These are phyloP conservation scores for Halophytophthora batemanensis DNA, from an alignment of 352 stramenopile genomes.

Conservation along the genomic window DNA sequence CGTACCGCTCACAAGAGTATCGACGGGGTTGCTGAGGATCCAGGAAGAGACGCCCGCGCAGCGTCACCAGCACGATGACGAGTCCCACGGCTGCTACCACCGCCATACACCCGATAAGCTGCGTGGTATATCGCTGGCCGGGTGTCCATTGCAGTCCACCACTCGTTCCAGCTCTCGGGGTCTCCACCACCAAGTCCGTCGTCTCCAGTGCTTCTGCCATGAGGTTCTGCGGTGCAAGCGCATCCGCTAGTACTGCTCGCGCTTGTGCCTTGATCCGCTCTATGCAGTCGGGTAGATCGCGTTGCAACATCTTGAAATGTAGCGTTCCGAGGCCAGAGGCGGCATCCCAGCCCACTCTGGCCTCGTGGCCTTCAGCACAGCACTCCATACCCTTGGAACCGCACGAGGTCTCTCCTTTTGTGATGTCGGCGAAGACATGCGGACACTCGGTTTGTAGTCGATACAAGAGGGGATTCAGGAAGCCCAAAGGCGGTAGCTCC, in stretches of 20 bases:
- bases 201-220: slow-evolving; percentile 5
- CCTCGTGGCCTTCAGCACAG: slow-evolving; percentile 43
- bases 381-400: slow-evolving; percentile 43
- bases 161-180: not conserved
- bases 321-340: slow-evolving; percentile 63
- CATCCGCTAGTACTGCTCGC: not conserved
- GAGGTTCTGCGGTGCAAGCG: not conserved
- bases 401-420: slow-evolving; percentile 56
- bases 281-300: slow-evolving; percentile 44
- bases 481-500: slow-evolving; percentile 44
- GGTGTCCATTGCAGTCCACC: slow-evolving; percentile 15
- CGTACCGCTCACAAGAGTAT: slow-evolving; percentile 23
- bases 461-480: slow-evolving; percentile 75
- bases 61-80: slow-evolving; percentile 27
- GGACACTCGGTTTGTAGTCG: slow-evolving; percentile 51
- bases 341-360: slow-evolving; percentile 63
- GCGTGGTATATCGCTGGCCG: slow-evolving; percentile 18
- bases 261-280: slow-evolving; percentile 11
- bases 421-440: slow-evolving; percentile 71
- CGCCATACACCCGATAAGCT: slow-evolving; percentile 28
- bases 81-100: slow-evolving; percentile 34
- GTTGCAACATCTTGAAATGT: slow-evolving; percentile 35
- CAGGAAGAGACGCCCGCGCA: slow-evolving; percentile 42
- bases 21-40: slow-evolving; percentile 5
- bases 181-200: slow-evolving; percentile 10